Evolutionary conservation across 306 rosid species (phyloP), one percentile per base, ranked within the genome.

Genomic region (Ziziphus jujuba): DNA sequence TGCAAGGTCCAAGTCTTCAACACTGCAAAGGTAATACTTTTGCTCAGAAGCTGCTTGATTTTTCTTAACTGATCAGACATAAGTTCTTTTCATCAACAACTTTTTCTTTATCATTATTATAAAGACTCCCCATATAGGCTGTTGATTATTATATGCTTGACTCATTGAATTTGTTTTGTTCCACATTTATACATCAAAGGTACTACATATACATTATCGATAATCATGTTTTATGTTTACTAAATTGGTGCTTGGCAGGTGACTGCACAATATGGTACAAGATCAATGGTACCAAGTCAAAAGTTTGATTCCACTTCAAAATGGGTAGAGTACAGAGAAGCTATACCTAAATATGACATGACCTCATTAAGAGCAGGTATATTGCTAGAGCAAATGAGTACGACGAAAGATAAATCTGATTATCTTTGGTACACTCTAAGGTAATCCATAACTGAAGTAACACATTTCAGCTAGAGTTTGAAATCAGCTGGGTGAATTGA

Each of bases 381-480:
- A 38, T 62, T 82, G 59, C 36, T 60, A 33, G 86, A 78, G 55
- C 86, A 82, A 0, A 67, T 61, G 31, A 19, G 36, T 60, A 78
- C 66, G 6, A 75, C 81, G 7, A 75, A 78, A 63, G 86, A 78
- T 13, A 15, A 22, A 7, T 78, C 80, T 36, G 86, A 82, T 48
- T 78, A 78, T 60, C 86, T 82, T 60, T 82, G 86, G 86, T 82
- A 82, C 67, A 78, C 86, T 22, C 22, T 71, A 9, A 82, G 85
- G 85, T 81, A 63, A 62, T 61, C 0, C 22, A 21, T 24, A 50
- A 50, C 22, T 16, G 55, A 50, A 77, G 70, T 7, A 6, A 48
- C 0, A 44, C 17, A 24, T 24, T 20, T 58, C 44, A 53, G n/a
- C 35, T n/a, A 43, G 40, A 49, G 63, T 31, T 19, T 58, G 21